Percentiles rank a stretch among this genome's conserved stretches.
These are phyloP conservation scores for Tetracladium setigerum DNA, from an alignment of 495 filamentous ascomycete genomes.

Conservation along the genomic window DNA sequence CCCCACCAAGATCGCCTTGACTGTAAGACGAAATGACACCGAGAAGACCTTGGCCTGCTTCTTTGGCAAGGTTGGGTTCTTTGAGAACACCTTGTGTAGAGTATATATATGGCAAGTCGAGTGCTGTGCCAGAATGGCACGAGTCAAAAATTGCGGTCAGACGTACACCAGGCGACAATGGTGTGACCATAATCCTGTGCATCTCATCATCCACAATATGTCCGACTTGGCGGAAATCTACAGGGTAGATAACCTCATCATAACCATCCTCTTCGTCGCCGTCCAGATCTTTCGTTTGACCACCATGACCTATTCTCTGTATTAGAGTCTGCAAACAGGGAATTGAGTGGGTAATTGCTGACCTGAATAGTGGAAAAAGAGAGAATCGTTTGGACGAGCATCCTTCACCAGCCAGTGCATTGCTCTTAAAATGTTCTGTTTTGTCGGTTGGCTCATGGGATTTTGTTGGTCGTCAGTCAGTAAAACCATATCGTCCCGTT, in stretches of 20 bases:
- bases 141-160: constrained; percentile 97
- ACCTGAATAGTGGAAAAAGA: constrained; percentile 92
- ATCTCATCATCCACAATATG: constrained; percentile 97
- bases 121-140: constrained; percentile 88
- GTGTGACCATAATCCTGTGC: constrained; percentile 89
- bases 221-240: constrained; percentile 79
- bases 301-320: constrained; percentile 60
- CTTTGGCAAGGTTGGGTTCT: constrained; percentile 92
- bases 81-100: constrained; percentile 89
- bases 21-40: constrained; percentile 84
- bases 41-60: constrained; percentile 86
- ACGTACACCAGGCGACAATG: constrained; percentile 72
- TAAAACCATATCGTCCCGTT: constrained; percentile 93
- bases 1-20: constrained; percentile 75
- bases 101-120: constrained; percentile 95
- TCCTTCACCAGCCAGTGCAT: constrained; percentile 99
- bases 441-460: constrained; percentile 90
- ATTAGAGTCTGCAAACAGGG: background rate
- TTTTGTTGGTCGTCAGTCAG: constrained; percentile 94
- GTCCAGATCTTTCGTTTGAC: constrained; percentile 85
- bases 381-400: constrained; percentile 82
- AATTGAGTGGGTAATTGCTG: background rate
- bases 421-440: constrained; percentile 85
- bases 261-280: constrained; percentile 91
- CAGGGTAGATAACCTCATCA: constrained; percentile 94